Evolutionary conservation across 1,139 yeast species (phyloP).

Genomic region (Yamadazyma kanchanaburiensis): DNA sequence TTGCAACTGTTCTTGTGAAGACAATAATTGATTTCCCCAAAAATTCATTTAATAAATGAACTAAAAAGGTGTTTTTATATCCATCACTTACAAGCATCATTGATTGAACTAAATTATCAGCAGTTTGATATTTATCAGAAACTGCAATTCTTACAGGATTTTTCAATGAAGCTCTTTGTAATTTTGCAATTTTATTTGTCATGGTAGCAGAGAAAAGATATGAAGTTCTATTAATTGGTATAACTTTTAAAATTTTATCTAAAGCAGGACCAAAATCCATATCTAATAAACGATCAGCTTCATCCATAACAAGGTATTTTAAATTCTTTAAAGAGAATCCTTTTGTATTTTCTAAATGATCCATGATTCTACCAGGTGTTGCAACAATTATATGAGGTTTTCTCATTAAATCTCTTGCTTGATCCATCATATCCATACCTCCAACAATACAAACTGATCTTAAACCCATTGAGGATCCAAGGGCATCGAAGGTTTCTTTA

Average conservation of each 20-base stretch:
- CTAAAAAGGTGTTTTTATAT: conserved; percentile 81
- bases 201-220: conserved; percentile 93
- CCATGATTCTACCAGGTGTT: conserved; percentile 78
- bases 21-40: conserved; percentile 86
- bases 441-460: conserved; percentile 88
- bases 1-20: conserved; percentile 93
- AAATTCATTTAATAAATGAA: conserved; percentile 77
- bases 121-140: conserved; percentile 85
- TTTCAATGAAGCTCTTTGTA: conserved; percentile 86
- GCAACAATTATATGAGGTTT: conserved; percentile 95
- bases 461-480: conserved; percentile 88
- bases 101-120: conserved; percentile 84
- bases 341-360: conserved; percentile 91
- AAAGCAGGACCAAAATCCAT: conserved; percentile 96
- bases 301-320: conserved; percentile 89
- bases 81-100: conserved; percentile 93
- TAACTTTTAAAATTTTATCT: conserved; percentile 77
- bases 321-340: conserved; percentile 82
- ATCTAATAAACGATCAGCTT: conserved; percentile 92
- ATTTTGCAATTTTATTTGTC: conserved; percentile 90
- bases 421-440: conserved; percentile 99
- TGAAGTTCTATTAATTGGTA: conserved; percentile 84
- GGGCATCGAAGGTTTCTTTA: conserved; percentile 90
- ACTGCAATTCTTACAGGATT: conserved; percentile 93
- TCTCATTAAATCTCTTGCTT: conserved; percentile 87